These are phyloP conservation scores for Globisporangium lucens DNA, from an alignment of 352 stramenopile species.

Conservation along the genomic window DNA sequence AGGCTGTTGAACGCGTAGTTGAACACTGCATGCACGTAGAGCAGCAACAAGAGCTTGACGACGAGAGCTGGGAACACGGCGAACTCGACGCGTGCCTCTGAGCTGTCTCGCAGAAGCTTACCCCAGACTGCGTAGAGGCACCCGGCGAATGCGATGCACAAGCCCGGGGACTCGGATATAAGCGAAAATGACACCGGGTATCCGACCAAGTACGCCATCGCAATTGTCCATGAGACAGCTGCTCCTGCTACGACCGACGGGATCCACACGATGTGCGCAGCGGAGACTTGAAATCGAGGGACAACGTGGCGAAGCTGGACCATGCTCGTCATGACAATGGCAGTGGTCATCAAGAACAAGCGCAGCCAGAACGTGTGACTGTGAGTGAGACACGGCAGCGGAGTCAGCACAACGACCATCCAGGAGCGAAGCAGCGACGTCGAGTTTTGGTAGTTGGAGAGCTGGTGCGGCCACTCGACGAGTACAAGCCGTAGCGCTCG, in stretches of 20 bases:
- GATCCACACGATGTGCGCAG: background rate
- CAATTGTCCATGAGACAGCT: no score
- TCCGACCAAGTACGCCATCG: background rate
- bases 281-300: background rate
- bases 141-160: background rate
- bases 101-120: no score
- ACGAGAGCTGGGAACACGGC: no score
- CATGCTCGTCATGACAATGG: background rate
- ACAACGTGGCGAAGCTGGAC: background rate
- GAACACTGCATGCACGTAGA: no score
- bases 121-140: no score
- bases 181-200: background rate
- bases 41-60: no score
- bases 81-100: no score
- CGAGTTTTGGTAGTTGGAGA: background rate
- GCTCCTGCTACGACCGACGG: background rate
- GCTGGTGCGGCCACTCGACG: constrained; percentile 5
- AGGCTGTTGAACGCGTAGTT: no score
- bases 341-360: background rate
- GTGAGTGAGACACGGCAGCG: constrained; percentile 12
- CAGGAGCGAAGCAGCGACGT: background rate
- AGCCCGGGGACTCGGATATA: background rate
- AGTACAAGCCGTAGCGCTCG: constrained; percentile 20
- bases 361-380: background rate
- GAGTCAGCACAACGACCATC: constrained; percentile 5